phyloP scores from a whole-genome alignment of 495 filamentous ascomycete genomes.

The Durotheca rogersii region DNA sequence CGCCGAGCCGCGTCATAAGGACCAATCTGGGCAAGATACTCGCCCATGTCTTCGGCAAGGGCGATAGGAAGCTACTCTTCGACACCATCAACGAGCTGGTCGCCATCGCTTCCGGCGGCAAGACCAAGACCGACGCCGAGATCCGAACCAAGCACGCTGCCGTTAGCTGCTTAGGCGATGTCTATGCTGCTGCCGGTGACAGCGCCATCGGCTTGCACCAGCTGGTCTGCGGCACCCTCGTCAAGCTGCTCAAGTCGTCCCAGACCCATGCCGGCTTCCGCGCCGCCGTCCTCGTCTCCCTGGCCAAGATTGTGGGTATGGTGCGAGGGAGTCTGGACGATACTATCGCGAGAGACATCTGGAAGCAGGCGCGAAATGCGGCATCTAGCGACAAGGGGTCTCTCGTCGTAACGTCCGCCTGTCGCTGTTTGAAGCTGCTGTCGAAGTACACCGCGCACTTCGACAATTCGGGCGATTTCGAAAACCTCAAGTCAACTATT shows the following conservation, averaged over 20 bases:
- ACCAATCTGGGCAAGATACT: constrained; percentile 85
- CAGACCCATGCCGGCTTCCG: constrained; percentile 79
- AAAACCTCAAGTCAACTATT: constrained; percentile 72
- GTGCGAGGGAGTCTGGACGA: constrained; percentile 80
- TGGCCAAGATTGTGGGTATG: constrained; percentile 74
- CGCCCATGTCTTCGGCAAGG: constrained; percentile 78
- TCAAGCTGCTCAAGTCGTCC: constrained; percentile 79
- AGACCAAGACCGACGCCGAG: constrained; percentile 72
- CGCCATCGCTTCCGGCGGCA: constrained; percentile 70
- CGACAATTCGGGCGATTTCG: constrained; percentile 88
- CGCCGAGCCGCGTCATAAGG: constrained; percentile 83
- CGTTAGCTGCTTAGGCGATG: constrained; percentile 81
- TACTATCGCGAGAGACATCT: constrained; percentile 78
- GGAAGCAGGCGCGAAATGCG: constrained; percentile 84
- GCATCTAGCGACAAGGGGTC: constrained; percentile 78
- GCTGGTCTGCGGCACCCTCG: constrained; percentile 64
- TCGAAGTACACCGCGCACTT: constrained; percentile 73
- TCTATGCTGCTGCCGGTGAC: constrained; percentile 86
- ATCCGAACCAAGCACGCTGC: constrained; percentile 75
- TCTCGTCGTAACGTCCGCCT: constrained; percentile 77
- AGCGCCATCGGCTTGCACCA: constrained; percentile 86
- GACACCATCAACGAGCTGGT: constrained; percentile 91
- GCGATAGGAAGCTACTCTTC: constrained; percentile 87
- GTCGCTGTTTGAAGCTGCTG: constrained; percentile 74
- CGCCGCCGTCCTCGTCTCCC: constrained; percentile 74